Conservation (phyloP, 2,329 filamentous ascomycete genomes). For the Fusarium pilosicola region DNA sequence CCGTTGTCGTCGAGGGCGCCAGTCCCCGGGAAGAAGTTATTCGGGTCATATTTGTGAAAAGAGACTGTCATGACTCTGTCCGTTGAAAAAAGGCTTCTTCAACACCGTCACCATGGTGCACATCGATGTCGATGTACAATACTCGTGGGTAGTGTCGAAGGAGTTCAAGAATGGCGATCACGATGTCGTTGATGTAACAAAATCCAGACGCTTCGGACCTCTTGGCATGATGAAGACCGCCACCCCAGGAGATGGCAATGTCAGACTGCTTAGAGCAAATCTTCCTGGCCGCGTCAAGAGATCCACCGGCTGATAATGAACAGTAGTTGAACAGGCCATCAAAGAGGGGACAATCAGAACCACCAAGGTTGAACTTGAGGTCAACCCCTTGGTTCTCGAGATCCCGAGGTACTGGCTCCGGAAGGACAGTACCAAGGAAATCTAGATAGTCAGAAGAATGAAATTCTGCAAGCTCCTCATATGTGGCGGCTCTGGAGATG, state of each 20-base stretch:
- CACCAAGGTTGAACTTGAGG: slow-evolving; percentile 83
- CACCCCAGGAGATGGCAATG: slow-evolving; percentile 98
- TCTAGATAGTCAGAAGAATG: slow-evolving; percentile 91
- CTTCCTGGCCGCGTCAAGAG: slow-evolving; percentile 89
- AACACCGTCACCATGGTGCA: slow-evolving; percentile 90
- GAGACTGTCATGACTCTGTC: slow-evolving; percentile 92
- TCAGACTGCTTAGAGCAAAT: slow-evolving; percentile 87
- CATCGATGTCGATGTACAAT: slow-evolving; percentile 93
- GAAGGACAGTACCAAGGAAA: slow-evolving; percentile 79
- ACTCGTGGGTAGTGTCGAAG: slow-evolving; percentile 84
- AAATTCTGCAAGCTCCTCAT: slow-evolving; percentile 87
- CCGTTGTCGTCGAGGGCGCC: slow-evolving; percentile 89
- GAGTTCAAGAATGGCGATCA: slow-evolving; percentile 89
- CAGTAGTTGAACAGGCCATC: slow-evolving; percentile 96
- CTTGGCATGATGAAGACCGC: slow-evolving; percentile 95
- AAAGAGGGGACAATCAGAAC: slow-evolving; percentile 95
- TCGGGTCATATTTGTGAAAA: slow-evolving; percentile 94
- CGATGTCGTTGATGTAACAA: slow-evolving; percentile 99
- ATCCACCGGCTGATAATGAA: slow-evolving; percentile 90
- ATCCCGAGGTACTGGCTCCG: slow-evolving; percentile 71
- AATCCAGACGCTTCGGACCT: slow-evolving; percentile 94
- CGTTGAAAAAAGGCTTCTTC: slow-evolving; percentile 90
- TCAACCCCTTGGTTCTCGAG: slow-evolving; percentile 71
- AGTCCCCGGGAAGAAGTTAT: slow-evolving; percentile 88
- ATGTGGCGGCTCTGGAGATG: slow-evolving; percentile 82